Conservation (phyloP, 2,329 filamentous ascomycete species). For the Paramyrothecium roridum region DNA sequence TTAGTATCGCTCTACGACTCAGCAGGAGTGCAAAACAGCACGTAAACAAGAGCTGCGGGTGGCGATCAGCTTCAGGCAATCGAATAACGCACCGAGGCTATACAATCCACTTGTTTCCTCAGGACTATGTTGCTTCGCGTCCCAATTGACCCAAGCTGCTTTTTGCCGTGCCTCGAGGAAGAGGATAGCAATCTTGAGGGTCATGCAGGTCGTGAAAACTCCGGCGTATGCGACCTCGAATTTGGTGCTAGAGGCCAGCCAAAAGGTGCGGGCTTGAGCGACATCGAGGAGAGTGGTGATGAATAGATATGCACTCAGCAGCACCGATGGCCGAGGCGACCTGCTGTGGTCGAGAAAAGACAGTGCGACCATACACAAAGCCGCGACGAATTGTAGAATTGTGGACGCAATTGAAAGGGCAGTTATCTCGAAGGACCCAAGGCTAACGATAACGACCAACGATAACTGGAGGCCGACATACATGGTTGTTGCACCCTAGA, state of each 20-base stretch:
- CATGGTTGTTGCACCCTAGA: background rate
- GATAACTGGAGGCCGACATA: background rate
- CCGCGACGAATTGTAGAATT: background rate
- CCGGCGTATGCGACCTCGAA: background rate
- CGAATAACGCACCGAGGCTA: slow-evolving; percentile 8
- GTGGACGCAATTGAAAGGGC: background rate
- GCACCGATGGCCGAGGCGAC: slow-evolving; percentile 33
- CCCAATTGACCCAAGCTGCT: slow-evolving; percentile 27
- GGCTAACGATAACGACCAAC: background rate
- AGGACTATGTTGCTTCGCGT: slow-evolving; percentile 26
- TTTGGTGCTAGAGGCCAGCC: slow-evolving; percentile 9
- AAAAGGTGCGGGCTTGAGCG: slow-evolving; percentile 34
- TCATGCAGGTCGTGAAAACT: slow-evolving; percentile 24
- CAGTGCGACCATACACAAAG: background rate
- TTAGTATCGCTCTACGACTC: background rate
- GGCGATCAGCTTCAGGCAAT: background rate
- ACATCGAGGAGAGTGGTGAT: slow-evolving; percentile 37
- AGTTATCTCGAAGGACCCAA: background rate
- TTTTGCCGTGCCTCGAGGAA: slow-evolving; percentile 32
- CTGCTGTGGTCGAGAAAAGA: slow-evolving; percentile 20
- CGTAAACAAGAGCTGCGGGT: background rate
- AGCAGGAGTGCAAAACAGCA: background rate
- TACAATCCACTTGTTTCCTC: slow-evolving; percentile 22
- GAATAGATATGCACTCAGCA: slow-evolving; percentile 35
- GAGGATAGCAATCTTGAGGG: slow-evolving; percentile 27